phyloP scores from a whole-genome alignment of 768 basidiomycete genomes.

The Ramaria sp. region DNA sequence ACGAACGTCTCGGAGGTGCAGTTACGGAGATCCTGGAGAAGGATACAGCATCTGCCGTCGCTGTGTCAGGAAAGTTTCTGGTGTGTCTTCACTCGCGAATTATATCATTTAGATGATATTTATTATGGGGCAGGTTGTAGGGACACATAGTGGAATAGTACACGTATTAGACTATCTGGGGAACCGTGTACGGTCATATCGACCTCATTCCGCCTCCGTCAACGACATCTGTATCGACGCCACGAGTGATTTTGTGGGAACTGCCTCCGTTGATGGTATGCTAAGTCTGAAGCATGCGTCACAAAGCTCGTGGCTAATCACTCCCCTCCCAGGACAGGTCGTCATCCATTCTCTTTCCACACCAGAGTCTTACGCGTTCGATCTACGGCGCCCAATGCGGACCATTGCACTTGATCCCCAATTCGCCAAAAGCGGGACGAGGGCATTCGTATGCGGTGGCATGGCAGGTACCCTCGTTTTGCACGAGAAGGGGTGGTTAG shows the following conservation, averaged over 20 bases:
- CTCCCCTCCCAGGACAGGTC: conserved; percentile 64
- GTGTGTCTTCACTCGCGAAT: conserved; percentile 30
- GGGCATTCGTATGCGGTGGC: conserved; percentile 85
- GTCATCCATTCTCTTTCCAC: conserved; percentile 75
- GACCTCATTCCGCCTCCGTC: conserved; percentile 82
- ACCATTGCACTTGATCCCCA: conserved; percentile 84
- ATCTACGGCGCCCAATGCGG: conserved; percentile 88
- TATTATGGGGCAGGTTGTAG: conserved; percentile 56
- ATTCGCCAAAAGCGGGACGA: conserved; percentile 67
- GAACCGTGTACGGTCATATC: conserved; percentile 76
- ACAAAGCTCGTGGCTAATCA: background rate
- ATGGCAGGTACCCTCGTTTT: conserved; percentile 80
- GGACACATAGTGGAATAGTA: conserved; percentile 89
- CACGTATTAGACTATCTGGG: conserved; percentile 76
- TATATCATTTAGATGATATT: background rate
- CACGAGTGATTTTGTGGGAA: conserved; percentile 82
- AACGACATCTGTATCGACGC: conserved; percentile 77
- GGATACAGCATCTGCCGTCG: conserved; percentile 79
- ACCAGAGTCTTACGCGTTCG: conserved; percentile 73
- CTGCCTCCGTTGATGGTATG: conserved; percentile 89
- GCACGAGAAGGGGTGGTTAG: conserved; percentile 93
- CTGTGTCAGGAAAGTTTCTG: conserved; percentile 62
- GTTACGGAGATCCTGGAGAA: conserved; percentile 74
- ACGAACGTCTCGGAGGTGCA: conserved; percentile 58
- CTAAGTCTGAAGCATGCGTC: background rate